Base-by-base conservation (phyloP, 495 filamentous ascomycete species). In the Penicillium subrubescens region DNA sequence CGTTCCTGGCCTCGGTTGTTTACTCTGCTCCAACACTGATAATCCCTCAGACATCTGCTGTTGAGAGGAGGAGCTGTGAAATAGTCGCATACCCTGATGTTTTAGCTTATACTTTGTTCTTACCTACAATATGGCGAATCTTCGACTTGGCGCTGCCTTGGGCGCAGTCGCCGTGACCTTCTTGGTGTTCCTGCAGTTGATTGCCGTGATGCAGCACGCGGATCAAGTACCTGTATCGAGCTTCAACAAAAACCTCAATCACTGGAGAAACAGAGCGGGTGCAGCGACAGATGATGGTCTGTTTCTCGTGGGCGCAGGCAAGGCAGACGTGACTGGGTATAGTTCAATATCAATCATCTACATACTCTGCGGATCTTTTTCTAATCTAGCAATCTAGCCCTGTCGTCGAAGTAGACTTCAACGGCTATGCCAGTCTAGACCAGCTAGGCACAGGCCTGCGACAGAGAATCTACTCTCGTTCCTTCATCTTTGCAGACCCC, bases 321-420 rank as follows among this genome's bases (percentile, higher is more conserved):
- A 96, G 73, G 93, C 89, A 21, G 95, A 99, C 79, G 92, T 99
- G 67, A 99, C 95, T 31, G 95, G 94, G 79, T 93, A 87, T 43
- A 39, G 25, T 51, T 12, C 54, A 19, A 14, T 17, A 41, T 17
- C 37, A 5, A 0, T 19, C 6, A 17, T 15, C 39, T 14, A 12
- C 10, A 55, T 34, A 33, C 14, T 27, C 31, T 7, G 2, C 11
- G 15, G 3, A 43, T 19, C 19, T 33, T 2, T 19, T 14, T 31
- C 59, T 73, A 37, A 68, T 21, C 27, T 31, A 11, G 5, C 23
- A 2, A 17, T 44, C 5, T 52, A 73, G 89, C 7, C 93, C 93
- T 3, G 91, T 95, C n/a, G 93, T 94, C 4, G 93, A 96, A 74
- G 85, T 97, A 70, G 91, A 92, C 64, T 81, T 97, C 69, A 96